Base-by-base conservation (phyloP, 768 basidiomycete genomes). In the Xerocomellus amylosporus region DNA sequence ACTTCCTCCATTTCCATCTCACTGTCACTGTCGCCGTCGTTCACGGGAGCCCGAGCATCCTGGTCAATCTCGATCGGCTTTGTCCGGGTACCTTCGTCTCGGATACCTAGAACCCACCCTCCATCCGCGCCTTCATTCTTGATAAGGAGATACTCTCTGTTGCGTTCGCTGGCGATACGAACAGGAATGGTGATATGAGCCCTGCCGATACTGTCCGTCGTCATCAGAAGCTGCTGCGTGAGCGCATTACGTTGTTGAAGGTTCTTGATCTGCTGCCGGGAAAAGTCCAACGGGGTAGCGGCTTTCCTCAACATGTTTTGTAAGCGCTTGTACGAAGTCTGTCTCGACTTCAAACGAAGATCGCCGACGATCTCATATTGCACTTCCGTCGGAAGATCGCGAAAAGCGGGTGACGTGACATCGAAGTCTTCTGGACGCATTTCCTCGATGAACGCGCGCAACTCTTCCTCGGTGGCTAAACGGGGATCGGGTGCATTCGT, bases 291-390 rank as follows among this genome's bases (percentile, higher is more conserved):
- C 0, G 97, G 86, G 0, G 94, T 96, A 2, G 75, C 77, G 0
- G 93, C 81, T 41, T 79, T 81, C 50, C 76, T 78, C 19, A 96
- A 76, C 97, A 99, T 99, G 52, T 87, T 86, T 64, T 97, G 89
- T 42, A 98, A 74, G 4, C 97, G 89, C 31, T 84, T 85, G 73
- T 95, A 88, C 9, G 93, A 96, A 13, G 92, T 95, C 72, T 98
- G 95, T 4, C 97, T 82, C 1, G 95, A 98, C 71, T 93, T 94
- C 53, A 97, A 77, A 4, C 97, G 85, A 45, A 98, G 77, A 74
- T 99, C 97, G 49, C 96, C 95, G 33, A 98, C 86, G 60, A 99
- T 96, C 74, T 99, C 97, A 72, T 98, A 99, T 63, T 99, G 93
- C 20, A 97, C 85, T 69, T 98, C 95, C 0, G 93, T 96, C 3